Evolutionary conservation across 305 asterid genomes (phyloP).

Genomic region (Andrographis paniculata): DNA sequence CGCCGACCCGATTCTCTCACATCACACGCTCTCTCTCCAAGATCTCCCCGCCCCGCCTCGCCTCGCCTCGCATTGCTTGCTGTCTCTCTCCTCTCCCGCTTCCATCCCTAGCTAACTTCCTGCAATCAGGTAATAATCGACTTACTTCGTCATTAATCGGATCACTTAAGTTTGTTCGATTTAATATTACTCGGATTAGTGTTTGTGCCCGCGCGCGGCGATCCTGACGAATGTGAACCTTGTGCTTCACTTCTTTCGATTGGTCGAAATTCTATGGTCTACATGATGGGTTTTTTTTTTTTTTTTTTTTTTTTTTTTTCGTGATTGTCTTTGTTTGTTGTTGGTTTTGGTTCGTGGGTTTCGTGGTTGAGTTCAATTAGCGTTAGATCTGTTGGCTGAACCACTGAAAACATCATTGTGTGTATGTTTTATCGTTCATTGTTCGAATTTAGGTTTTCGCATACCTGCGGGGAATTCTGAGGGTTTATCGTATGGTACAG

Average conservation of each 20-base stretch:
- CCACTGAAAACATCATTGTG: conserved; percentile 1
- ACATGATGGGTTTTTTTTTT: too few relatives aligned
- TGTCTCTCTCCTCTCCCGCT: background rate
- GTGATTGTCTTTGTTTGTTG: background rate
- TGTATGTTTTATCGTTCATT: background rate
- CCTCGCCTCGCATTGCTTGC: background rate
- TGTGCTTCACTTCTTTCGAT: conserved; percentile 3
- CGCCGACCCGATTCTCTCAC: too few relatives aligned
- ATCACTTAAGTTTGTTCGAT: conserved; percentile 15
- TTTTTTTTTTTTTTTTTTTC: too few relatives aligned
- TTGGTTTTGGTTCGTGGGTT: conserved; percentile 10
- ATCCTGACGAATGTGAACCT: too few relatives aligned
- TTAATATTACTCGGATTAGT: background rate
- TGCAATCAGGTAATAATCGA: conserved; percentile 18
- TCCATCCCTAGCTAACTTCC: conserved; percentile 10
- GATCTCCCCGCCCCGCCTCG: too few relatives aligned
- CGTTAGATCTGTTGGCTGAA: conserved; percentile 32
- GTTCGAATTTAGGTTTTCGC: conserved; percentile 12
- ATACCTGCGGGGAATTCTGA: background rate
- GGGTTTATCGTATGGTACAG: conserved; percentile 15
- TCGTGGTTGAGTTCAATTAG: conserved; percentile 8
- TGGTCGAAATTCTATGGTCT: too few relatives aligned
- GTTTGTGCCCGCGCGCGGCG: too few relatives aligned
- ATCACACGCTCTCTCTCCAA: too few relatives aligned
- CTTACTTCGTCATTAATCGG: conserved; percentile 1